phyloP scores from a whole-genome alignment of 1,284 basidiomycete genomes.

The Phylloporus gajari region DNA sequence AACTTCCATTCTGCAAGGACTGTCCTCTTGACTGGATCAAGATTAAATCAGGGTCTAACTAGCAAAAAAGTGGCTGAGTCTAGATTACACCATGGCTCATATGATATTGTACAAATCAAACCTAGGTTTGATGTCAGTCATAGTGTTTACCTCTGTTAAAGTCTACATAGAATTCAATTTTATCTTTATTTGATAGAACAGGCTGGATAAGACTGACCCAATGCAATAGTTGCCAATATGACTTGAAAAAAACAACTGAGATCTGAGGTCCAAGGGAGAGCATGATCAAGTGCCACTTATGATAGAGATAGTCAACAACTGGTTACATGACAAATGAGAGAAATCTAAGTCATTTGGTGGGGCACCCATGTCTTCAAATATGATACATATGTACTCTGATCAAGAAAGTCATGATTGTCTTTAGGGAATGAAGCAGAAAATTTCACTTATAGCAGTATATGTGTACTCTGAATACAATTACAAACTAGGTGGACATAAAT shows the following conservation, averaged over 20 bases:
- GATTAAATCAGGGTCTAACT: no score
- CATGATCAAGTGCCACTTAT: conserved; percentile 31
- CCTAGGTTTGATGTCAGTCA: no score
- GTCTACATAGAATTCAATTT: conserved; percentile 18
- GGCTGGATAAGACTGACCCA: conserved; percentile 33
- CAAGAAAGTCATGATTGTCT: conserved; percentile 12
- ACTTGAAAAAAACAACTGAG: conserved; percentile 25
- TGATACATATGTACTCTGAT: conserved; percentile 45
- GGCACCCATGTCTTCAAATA: conserved; percentile 44
- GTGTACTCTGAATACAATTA: conserved; percentile 46
- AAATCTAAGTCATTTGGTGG: neutral
- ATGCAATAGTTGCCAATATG: conserved; percentile 40
- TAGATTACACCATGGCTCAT: no score
- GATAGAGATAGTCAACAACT: conserved; percentile 38
- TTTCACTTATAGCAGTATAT: conserved; percentile 39
- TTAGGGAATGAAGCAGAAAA: neutral
- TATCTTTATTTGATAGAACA: neutral
- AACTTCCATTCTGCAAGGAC: no score
- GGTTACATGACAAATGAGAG: conserved; percentile 24
- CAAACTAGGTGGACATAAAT: conserved; percentile 27
- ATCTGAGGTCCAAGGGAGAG: neutral
- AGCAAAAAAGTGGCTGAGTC: no score
- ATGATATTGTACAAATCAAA: no score
- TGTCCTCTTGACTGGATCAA: no score
- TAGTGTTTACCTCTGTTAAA: conserved; percentile 30